Evolutionary conservation across 768 basidiomycete species (phyloP).

Genomic region (Amanita pallidorosea): DNA sequence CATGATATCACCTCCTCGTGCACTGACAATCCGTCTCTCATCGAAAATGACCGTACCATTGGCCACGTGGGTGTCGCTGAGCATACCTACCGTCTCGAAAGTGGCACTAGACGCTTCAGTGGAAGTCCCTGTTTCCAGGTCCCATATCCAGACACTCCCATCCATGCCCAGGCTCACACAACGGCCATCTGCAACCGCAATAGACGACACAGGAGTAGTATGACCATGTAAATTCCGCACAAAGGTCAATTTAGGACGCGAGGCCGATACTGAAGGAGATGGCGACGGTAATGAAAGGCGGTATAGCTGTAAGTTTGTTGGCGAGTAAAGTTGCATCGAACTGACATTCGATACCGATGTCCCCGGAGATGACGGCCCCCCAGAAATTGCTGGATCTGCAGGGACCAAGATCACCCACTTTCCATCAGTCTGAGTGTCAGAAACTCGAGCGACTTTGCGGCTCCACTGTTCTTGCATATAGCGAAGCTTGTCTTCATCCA

Average conservation of each 20-base stretch:
- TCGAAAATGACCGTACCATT: slow-evolving; percentile 56
- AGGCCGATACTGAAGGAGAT: slow-evolving; percentile 35
- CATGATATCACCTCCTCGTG: slow-evolving; percentile 28
- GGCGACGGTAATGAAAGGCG: slow-evolving; percentile 49
- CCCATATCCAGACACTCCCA: slow-evolving; percentile 81
- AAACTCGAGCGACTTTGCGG: slow-evolving; percentile 59
- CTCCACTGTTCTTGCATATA: slow-evolving; percentile 67
- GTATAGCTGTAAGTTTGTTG: slow-evolving; percentile 61
- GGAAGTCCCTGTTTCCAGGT: slow-evolving; percentile 53
- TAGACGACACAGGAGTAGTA: slow-evolving; percentile 48
- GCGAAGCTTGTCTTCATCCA: slow-evolving; percentile 53
- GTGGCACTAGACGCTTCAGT: slow-evolving; percentile 27
- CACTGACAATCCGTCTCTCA: slow-evolving; percentile 60
- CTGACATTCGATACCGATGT: slow-evolving; percentile 15
- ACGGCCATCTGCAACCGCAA: slow-evolving; percentile 72
- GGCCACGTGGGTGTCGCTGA: slow-evolving; percentile 10
- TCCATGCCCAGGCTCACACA: slow-evolving; percentile 67
- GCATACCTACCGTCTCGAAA: slow-evolving; percentile 6
- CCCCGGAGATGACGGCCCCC: slow-evolving; percentile 12
- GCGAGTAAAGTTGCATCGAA: slow-evolving; percentile 20
- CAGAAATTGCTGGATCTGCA: slow-evolving; percentile 23
- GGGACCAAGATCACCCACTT: slow-evolving; percentile 79
- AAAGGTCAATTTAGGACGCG: slow-evolving; percentile 57
- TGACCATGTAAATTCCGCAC: slow-evolving; percentile 66
- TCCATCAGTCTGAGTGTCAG: slow-evolving; percentile 74